phyloP scores from a whole-genome alignment of 805 yeast genomes.

The Nakazawaea pomicola region DNA sequence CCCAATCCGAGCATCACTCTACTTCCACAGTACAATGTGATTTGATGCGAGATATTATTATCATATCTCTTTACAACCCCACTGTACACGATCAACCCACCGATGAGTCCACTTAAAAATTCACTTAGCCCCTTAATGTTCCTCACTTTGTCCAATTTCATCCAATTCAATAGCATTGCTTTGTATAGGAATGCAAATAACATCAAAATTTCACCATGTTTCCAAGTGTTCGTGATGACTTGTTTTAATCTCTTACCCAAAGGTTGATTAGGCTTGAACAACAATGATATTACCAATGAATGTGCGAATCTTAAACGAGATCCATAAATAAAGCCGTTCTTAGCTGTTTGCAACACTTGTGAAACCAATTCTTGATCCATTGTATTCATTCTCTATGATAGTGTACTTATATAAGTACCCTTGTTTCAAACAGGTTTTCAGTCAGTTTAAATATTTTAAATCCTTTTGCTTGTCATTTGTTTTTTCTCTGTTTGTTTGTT shows the following conservation, averaged over 20 bases:
- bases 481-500: too few species aligned
- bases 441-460: too few species aligned
- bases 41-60: constrained; percentile 53
- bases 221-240: constrained; percentile 1
- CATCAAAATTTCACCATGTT: constrained; percentile 12
- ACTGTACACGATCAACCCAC: constrained; percentile 9
- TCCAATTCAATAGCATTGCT: constrained; percentile 1
- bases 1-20: constrained; percentile 62
- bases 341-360: constrained; percentile 4
- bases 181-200: constrained; percentile 8
- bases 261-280: constrained; percentile 5
- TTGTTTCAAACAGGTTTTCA: too few species aligned
- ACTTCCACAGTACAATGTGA: constrained; percentile 68
- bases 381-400: too few species aligned
- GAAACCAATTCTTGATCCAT: background rate
- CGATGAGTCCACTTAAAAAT: constrained; percentile 6
- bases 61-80: constrained; percentile 3
- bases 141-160: background rate
- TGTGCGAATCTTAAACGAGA: constrained; percentile 12
- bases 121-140: constrained; percentile 1
- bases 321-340: constrained; percentile 13
- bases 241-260: background rate
- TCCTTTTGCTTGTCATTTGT: too few species aligned
- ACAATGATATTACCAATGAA: constrained; percentile 6
- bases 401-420: too few species aligned